Percentiles rank a stretch among this genome's conserved stretches.
phyloP scores from a whole-genome alignment of 768 basidiomycete species.

The Mycena amicta region DNA sequence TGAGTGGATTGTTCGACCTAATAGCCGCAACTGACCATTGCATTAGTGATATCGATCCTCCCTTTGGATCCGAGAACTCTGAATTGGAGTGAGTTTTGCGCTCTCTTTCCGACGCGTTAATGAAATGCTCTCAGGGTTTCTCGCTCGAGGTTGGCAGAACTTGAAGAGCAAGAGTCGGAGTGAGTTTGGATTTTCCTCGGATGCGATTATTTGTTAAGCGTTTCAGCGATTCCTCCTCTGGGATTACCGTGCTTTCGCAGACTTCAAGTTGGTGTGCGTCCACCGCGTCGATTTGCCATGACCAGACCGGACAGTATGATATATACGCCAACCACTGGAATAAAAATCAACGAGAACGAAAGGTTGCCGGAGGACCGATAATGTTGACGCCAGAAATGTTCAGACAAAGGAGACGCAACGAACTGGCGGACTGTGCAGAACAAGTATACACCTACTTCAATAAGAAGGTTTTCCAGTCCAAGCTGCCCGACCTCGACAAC shows the following conservation, averaged over 20 bases:
- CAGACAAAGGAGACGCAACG: slow-evolving; percentile 26
- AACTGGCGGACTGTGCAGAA: slow-evolving; percentile 55
- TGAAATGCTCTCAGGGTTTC: too few species aligned
- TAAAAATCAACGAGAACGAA: not conserved
- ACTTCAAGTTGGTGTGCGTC: not conserved
- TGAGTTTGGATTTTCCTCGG: not conserved
- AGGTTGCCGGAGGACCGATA: not conserved
- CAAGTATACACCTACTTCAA: slow-evolving; percentile 67
- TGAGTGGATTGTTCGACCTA: not conserved
- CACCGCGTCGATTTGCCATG: not conserved
- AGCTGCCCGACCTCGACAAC: slow-evolving; percentile 45
- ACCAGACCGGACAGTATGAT: not conserved
- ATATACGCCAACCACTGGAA: not conserved
- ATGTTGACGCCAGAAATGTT: not conserved
- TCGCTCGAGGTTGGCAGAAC: not conserved
- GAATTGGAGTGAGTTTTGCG: too few species aligned
- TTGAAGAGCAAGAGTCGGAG: slow-evolving; percentile 35
- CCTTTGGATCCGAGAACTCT: not conserved
- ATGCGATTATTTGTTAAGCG: not conserved
- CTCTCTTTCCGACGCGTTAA: too few species aligned
- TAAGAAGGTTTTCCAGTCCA: slow-evolving; percentile 52
- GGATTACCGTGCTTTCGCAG: too few species aligned
- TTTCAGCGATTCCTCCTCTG: not conserved
- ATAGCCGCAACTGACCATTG: too few species aligned
- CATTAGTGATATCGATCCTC: not conserved